These are phyloP conservation scores for Nitzschia sp. DNA, from an alignment of 108 stramenopile species.

Conservation along the genomic window DNA sequence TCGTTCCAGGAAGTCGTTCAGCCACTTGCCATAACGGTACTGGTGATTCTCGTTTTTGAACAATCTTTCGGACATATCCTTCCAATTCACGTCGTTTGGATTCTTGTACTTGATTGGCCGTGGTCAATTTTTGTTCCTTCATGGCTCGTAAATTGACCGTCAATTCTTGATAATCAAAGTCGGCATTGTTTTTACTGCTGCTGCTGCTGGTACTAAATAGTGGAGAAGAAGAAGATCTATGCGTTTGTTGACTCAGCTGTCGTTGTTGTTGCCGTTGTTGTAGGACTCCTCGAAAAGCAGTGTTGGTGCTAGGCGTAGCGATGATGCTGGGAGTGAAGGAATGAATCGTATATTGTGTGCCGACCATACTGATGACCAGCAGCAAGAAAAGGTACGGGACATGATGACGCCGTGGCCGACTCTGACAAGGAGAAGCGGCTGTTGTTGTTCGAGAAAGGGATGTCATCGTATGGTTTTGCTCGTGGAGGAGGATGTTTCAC, in stretches of 20 bases:
- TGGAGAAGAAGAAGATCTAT: neutral
- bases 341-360: too few species aligned
- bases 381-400: too few species aligned
- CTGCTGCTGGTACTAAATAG: neutral
- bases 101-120: conserved; percentile 27
- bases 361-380: too few species aligned
- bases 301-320: too few species aligned
- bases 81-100: conserved; percentile 52
- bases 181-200: conserved; percentile 28
- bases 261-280: neutral
- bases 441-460: too few species aligned
- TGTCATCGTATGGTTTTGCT: too few species aligned
- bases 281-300: too few species aligned
- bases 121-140: conserved; percentile 35
- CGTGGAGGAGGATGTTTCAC: too few species aligned
- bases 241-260: neutral
- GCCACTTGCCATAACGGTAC: conserved; percentile 44
- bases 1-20: conserved; percentile 38
- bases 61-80: conserved; percentile 49
- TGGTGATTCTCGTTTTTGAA: conserved; percentile 36
- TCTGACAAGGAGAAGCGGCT: too few species aligned
- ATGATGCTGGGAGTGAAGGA: too few species aligned
- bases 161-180: conserved; percentile 82
- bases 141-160: conserved; percentile 64
- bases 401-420: too few species aligned